A percentile compares a stretch with the other conserved stretches of the same genome.
Conservation (phyloP, 257 asterid species). For the Solanum peruvianum region DNA sequence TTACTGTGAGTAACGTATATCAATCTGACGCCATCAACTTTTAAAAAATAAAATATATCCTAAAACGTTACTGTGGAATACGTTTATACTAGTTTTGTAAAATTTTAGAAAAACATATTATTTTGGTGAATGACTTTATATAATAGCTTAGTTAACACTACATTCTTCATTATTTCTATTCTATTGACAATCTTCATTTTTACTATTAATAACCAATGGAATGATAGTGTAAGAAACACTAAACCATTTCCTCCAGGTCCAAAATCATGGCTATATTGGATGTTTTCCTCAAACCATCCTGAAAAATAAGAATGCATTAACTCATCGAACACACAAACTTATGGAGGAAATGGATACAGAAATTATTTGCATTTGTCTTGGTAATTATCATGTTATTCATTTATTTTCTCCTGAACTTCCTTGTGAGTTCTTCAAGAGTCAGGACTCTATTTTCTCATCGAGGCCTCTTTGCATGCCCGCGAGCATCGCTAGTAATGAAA, state of each 20-base stretch:
- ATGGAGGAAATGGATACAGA: constrained; percentile 8
- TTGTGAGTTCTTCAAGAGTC: constrained; percentile 9
- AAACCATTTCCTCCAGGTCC: constrained; percentile 6
- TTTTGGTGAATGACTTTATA: too few species aligned
- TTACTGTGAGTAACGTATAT: too few species aligned
- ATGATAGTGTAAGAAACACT: background rate
- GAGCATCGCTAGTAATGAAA: background rate
- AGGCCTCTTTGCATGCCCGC: constrained; percentile 2
- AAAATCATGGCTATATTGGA: background rate
- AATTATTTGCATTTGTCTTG: constrained; percentile 5
- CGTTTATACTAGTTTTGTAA: too few species aligned
- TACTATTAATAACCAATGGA: background rate
- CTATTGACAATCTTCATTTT: background rate
- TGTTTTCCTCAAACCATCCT: background rate
- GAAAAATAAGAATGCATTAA: background rate
- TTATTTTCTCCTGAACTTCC: constrained; percentile 16
- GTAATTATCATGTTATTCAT: background rate
- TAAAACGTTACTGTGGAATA: too few species aligned
- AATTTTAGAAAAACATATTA: too few species aligned
- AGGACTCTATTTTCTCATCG: background rate
- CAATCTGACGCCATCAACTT: too few species aligned
- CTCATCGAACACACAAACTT: background rate
- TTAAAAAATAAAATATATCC: too few species aligned
- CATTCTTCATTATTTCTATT: background rate
- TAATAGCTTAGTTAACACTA: background rate